Conservation (phyloP, 2,329 filamentous ascomycete species). For the Epichloe bromicola region DNA sequence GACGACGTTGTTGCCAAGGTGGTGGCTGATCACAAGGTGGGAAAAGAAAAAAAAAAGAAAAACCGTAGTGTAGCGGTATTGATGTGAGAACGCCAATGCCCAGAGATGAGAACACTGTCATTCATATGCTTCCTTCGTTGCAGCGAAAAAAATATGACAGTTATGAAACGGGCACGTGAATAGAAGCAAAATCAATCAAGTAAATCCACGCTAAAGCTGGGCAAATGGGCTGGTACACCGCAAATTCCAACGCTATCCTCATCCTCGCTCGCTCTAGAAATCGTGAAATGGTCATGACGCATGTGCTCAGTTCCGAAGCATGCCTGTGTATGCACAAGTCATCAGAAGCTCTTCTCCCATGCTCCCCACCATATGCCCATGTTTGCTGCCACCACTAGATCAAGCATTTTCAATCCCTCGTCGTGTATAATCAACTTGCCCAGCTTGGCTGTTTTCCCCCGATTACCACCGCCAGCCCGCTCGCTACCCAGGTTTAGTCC, state of each 20-base stretch:
- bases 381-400: constrained; percentile 81
- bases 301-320: not conserved
- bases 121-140: too few relatives aligned
- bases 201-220: not conserved
- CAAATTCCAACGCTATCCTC: not conserved
- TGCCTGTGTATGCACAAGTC: not conserved
- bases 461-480: constrained; percentile 71
- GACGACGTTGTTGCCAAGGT: constrained; percentile 26
- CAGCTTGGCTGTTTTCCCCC: constrained; percentile 74
- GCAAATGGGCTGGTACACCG: not conserved
- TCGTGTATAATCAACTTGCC: constrained; percentile 85
- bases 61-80: not conserved
- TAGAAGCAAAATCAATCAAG: too few relatives aligned
- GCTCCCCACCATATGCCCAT: constrained; percentile 89
- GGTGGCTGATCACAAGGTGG: constrained; percentile 13
- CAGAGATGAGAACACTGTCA: too few relatives aligned
- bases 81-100: too few relatives aligned
- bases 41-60: not conserved
- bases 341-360: constrained; percentile 49
- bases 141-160: too few relatives aligned
- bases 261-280: not conserved
- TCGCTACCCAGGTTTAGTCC: constrained; percentile 71
- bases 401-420: constrained; percentile 90
- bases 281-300: not conserved
- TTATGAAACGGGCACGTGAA: too few relatives aligned